These are phyloP conservation scores for Bipolaris zeicola DNA, from an alignment of 2,329 filamentous ascomycete genomes.

Conservation along the genomic window DNA sequence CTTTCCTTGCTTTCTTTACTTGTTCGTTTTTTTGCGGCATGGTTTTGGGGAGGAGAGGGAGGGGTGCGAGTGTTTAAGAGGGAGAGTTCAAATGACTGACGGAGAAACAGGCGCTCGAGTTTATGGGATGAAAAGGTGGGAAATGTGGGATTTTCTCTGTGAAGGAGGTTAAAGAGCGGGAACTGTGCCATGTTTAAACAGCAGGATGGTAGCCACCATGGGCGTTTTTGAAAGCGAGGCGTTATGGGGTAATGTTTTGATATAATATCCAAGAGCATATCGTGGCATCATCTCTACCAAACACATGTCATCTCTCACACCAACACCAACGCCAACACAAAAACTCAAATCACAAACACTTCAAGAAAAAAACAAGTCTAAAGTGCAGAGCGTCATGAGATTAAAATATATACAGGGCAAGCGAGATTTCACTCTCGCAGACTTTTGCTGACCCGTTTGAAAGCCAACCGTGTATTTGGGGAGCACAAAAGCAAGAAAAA, in stretches of 20 bases:
- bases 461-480: neutral
- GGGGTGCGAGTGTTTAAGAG: too few species aligned
- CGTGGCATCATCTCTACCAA: neutral
- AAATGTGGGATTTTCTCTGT: neutral
- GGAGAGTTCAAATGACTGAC: neutral
- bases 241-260: neutral
- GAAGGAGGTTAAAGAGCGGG: too few species aligned
- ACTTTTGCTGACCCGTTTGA: constrained; percentile 4
- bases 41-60: too few species aligned
- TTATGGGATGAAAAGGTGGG: constrained; percentile 26
- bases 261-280: neutral
- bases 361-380: neutral
- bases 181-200: neutral
- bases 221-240: constrained; percentile 5
- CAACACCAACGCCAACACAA: neutral
- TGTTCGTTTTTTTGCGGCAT: too few species aligned
- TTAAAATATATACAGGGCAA: constrained; percentile 28
- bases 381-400: constrained; percentile 12
- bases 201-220: too few species aligned
- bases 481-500: constrained; percentile 22
- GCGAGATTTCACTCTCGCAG: constrained; percentile 17
- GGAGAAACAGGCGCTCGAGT: constrained; percentile 31
- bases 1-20: neutral
- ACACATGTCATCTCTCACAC: neutral
- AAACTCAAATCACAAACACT: neutral